Base-by-base conservation (phyloP, 345 rosid species). In the Citrus medica region DNA sequence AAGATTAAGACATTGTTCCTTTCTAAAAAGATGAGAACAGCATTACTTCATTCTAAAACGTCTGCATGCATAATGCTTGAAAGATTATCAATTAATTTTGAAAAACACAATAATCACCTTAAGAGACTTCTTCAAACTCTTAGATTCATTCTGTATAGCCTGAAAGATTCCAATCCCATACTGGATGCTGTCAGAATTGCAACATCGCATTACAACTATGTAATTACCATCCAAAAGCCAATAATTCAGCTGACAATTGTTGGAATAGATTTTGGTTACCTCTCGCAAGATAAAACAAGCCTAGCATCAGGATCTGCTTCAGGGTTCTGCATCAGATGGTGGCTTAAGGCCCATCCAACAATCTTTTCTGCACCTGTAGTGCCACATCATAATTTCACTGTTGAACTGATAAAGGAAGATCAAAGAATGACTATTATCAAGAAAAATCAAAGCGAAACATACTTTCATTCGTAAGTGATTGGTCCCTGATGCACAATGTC, bases 261-360 rank as follows among this genome's bases (percentile, higher is more conserved):
- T 27, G 40, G 73, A 53, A 81, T 55, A 51, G 46, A 67, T 16
- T 73, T 64, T 22, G 58, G 55, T 81, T 82, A 93, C 98, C 98
- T 93, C 82, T 92, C 97, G 69, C 85, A 76, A 60, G 94, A 90
- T 87, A 95, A 77, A 80, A 83, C 83, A 82, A 89, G 83, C 80
- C 83, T 90, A 40, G 84, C 78, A 71, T 92, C 93, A 69, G 83
- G 79, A 78, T 89, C 88, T 56, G 87, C 84, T 76, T 88, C 91
- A 80, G 90, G 87, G 84, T 92, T 89, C 79, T 87, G 88, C 93
- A 88, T 90, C 81, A 91, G 71, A 87, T 95, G 90, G 83, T 93
- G 88, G 85, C 97, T 85, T 73, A 93, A 69, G 79, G 93, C 98
- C 98, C 94, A 95, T 75, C 95, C 97, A 79, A 92, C 76, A 48